phyloP scores from a whole-genome alignment of 1,139 yeast species.

The Hansenula lynferdii region DNA sequence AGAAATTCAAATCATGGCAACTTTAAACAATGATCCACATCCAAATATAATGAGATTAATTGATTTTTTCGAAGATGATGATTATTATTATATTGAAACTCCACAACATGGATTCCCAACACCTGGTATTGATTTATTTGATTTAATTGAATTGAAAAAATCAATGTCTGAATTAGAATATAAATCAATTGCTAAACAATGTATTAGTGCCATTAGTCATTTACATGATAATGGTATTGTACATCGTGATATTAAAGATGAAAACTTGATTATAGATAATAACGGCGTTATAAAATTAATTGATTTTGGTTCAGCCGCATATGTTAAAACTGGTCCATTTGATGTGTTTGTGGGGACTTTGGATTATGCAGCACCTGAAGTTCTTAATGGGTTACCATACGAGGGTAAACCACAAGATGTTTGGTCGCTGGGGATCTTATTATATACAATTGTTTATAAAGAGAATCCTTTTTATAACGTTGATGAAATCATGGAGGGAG shows the following conservation, averaged over 20 bases:
- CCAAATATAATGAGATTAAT: conserved; percentile 79
- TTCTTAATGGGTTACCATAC: conserved; percentile 79
- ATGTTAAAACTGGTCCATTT: conserved; percentile 86
- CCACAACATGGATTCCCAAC: conserved; percentile 78
- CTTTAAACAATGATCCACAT: conserved; percentile 70
- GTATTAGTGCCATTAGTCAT: conserved; percentile 73
- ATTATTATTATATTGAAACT: conserved; percentile 84
- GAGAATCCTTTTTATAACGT: conserved; percentile 95
- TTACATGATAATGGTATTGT: conserved; percentile 83
- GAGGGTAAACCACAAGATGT: conserved; percentile 93
- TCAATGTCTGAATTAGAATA: conserved; percentile 77
- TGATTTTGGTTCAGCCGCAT: conserved; percentile 95
- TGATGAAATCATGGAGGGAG: conserved; percentile 92
- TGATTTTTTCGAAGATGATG: conserved; percentile 89
- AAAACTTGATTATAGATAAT: conserved; percentile 83
- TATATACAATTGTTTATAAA: conserved; percentile 86
- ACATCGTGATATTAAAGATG: conserved; percentile 94
- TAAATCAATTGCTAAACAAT: conserved; percentile 71
- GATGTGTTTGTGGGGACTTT: conserved; percentile 97
- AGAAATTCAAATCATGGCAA: conserved; percentile 89
- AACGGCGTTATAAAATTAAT: conserved; percentile 75
- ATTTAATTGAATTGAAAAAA: conserved; percentile 78
- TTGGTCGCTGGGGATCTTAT: conserved; percentile 91
- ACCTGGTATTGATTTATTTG: conserved; percentile 90
- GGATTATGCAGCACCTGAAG: conserved; percentile 97